A percentile compares a stretch with the other conserved stretches of the same genome.
These are phyloP conservation scores for Halteria grandinella DNA, from an alignment of 73 alveolate genomes.

Conservation along the genomic window DNA sequence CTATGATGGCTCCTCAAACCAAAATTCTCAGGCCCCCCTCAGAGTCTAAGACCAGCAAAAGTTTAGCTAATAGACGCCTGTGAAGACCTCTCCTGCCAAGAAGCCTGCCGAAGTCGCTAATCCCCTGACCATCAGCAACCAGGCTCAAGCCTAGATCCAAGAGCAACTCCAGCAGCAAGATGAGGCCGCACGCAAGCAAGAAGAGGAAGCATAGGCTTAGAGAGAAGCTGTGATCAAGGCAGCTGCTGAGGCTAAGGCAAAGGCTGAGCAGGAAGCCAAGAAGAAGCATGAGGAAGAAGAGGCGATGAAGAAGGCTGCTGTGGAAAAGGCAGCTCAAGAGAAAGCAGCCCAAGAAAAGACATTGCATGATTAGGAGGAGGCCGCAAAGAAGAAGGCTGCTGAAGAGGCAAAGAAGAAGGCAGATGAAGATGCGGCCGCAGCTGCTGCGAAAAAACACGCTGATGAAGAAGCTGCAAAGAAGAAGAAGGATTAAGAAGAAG, in stretches of 20 bases:
- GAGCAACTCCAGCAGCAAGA: conserved; percentile 1
- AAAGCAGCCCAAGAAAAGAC: no score
- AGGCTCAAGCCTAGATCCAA: neutral
- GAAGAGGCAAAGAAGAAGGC: neutral
- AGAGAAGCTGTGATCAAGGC: neutral
- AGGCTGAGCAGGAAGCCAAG: neutral
- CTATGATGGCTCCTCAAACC: neutral
- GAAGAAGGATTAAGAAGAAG: neutral
- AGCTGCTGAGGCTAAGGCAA: conserved; percentile 6
- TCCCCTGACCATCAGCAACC: neutral
- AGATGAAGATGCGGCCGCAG: neutral
- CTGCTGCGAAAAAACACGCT: neutral
- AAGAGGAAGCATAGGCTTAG: neutral
- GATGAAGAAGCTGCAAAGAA: neutral
- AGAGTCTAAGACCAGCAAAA: neutral
- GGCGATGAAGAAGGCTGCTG: neutral
- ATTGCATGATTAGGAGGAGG: neutral
- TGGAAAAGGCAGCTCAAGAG: no score
- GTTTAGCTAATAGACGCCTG: neutral
- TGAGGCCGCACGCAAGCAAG: neutral
- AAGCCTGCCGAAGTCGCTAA: neutral
- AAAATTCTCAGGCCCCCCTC: neutral
- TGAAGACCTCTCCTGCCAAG: neutral
- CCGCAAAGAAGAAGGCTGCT: neutral
- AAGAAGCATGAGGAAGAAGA: neutral